Conservation (phyloP, 345 rosid genomes). For the Noccaea bulbosa region DNA sequence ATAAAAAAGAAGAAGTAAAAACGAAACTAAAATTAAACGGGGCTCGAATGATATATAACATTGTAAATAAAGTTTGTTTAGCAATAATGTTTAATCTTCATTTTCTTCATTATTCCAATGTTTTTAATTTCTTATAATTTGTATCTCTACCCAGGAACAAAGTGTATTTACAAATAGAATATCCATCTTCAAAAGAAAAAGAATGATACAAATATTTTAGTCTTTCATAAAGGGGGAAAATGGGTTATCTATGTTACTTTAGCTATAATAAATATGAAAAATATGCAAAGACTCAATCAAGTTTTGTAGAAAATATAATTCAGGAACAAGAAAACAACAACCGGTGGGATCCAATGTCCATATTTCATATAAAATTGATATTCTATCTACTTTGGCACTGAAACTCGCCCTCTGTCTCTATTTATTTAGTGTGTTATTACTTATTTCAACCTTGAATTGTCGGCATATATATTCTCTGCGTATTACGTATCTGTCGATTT, state of each 20-base stretch:
- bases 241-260: constrained; percentile 25
- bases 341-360: constrained; percentile 45
- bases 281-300: constrained; percentile 33
- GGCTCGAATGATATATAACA: background rate
- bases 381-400: constrained; percentile 42
- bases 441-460: constrained; percentile 33
- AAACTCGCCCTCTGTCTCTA: constrained; percentile 6
- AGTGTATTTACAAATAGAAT: constrained; percentile 7
- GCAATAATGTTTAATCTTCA: background rate
- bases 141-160: constrained; percentile 8
- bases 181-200: constrained; percentile 13
- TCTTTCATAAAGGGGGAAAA: constrained; percentile 14
- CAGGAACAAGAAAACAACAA: constrained; percentile 18
- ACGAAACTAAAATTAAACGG: background rate
- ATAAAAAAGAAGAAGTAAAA: background rate
- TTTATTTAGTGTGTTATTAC: constrained; percentile 1
- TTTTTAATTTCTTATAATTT: background rate
- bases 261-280: constrained; percentile 23
- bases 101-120: background rate
- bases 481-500: background rate
- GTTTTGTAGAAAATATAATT: constrained; percentile 37
- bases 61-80: background rate
- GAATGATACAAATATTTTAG: constrained; percentile 4
- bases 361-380: constrained; percentile 43
- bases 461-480: constrained; percentile 27